Conservation (phyloP, 352 stramenopile species). For the Pythium insidiosum region DNA sequence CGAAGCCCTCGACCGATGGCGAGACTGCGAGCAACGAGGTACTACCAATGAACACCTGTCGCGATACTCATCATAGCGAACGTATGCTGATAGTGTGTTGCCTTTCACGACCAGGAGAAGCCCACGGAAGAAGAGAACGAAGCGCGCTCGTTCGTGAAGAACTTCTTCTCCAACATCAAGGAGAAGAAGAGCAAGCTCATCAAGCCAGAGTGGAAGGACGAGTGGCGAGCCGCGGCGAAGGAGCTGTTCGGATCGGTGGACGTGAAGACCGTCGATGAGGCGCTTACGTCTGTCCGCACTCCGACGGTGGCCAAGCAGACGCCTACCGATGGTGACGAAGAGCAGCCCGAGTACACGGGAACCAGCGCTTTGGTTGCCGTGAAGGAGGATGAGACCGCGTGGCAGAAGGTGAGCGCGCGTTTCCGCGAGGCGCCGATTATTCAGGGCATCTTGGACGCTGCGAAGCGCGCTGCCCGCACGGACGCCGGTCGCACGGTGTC, state of each 20-base stretch:
- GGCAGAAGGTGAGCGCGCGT: constrained; percentile 91
- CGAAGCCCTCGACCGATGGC: too few relatives aligned
- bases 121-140: constrained; percentile 5
- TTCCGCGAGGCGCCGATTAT: constrained; percentile 95
- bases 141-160: constrained; percentile 48
- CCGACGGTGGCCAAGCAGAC: constrained; percentile 29
- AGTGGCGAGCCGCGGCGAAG: constrained; percentile 65
- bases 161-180: constrained; percentile 38
- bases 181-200: constrained; percentile 58
- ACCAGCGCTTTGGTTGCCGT: constrained; percentile 77
- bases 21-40: not conserved
- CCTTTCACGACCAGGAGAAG: not conserved
- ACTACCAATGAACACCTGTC: too few relatives aligned
- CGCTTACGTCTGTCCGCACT: constrained; percentile 56
- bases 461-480: constrained; percentile 68
- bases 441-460: constrained; percentile 78
- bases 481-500: constrained; percentile 69
- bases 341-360: constrained; percentile 52
- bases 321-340: constrained; percentile 20
- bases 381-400: constrained; percentile 92
- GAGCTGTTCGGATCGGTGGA: constrained; percentile 73
- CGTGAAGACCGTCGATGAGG: constrained; percentile 68
- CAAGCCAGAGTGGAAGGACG: constrained; percentile 44
- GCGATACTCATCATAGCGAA: too few relatives aligned
- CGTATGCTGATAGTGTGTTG: too few relatives aligned